Conservation (phyloP, 2,329 filamentous ascomycete genomes). For the Cladorrhinum sp. region DNA sequence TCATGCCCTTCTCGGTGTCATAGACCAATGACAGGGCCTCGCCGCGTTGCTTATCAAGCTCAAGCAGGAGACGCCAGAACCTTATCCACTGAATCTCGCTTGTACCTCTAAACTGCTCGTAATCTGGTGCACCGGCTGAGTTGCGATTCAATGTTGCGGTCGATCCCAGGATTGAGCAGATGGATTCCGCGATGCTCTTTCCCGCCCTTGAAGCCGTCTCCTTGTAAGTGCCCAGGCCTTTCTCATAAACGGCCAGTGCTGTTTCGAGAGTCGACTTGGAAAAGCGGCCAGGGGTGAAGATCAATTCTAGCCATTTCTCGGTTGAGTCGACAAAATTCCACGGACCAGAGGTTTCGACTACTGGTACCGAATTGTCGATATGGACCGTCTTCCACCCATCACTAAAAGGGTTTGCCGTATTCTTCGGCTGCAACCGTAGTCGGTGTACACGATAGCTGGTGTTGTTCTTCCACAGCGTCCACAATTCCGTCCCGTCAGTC, state of each 20-base stretch:
- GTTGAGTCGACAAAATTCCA: slow-evolving; percentile 67
- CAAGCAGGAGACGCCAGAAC: slow-evolving; percentile 81
- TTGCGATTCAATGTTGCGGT: slow-evolving; percentile 64
- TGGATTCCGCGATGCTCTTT: slow-evolving; percentile 68
- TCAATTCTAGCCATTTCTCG: slow-evolving; percentile 81
- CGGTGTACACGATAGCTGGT: slow-evolving; percentile 72
- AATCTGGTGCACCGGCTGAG: slow-evolving; percentile 66
- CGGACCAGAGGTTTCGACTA: slow-evolving; percentile 56
- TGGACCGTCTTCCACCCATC: slow-evolving; percentile 69
- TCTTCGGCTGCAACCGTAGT: slow-evolving; percentile 68
- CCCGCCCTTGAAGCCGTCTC: slow-evolving; percentile 42
- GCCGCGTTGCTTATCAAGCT: slow-evolving; percentile 80
- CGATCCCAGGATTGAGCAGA: slow-evolving; percentile 68
- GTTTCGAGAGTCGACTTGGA: slow-evolving; percentile 77
- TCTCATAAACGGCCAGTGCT: slow-evolving; percentile 76
- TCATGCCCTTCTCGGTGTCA: slow-evolving; percentile 66
- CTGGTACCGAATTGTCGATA: slow-evolving; percentile 54
- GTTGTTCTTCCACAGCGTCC: slow-evolving; percentile 84
- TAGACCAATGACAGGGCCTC: slow-evolving; percentile 77
- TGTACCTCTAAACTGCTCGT: slow-evolving; percentile 69
- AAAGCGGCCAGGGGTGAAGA: slow-evolving; percentile 82
- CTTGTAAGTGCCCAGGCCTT: slow-evolving; percentile 49
- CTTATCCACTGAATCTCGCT: slow-evolving; percentile 83
- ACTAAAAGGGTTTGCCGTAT: slow-evolving; percentile 60
- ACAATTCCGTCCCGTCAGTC: slow-evolving; percentile 57